Percentiles rank a stretch among this genome's conserved stretches.
phyloP scores from a whole-genome alignment of 225 moss, liverwort and hornwort species.

The Takakia lepidozioides region DNA sequence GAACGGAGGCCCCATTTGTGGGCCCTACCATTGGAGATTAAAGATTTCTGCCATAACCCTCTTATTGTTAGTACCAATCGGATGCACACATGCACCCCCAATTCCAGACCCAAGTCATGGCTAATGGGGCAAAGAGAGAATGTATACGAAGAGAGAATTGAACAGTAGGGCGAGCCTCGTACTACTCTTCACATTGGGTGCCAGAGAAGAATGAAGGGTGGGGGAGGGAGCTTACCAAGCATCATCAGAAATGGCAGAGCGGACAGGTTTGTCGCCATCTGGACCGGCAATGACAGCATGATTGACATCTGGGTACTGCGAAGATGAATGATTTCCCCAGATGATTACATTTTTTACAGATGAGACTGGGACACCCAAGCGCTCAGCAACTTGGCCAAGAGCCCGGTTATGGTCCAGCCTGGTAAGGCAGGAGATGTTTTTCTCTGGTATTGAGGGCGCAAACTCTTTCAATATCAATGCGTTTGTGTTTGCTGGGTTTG shows the following conservation, averaged over 20 bases:
- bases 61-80: too few relatives aligned
- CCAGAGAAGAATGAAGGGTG: neutral
- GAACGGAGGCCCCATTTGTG: too few relatives aligned
- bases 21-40: too few relatives aligned
- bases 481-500: conserved; percentile 97
- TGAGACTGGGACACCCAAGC: conserved; percentile 73
- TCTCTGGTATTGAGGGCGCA: conserved; percentile 90
- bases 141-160: too few relatives aligned
- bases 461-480: conserved; percentile 98
- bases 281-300: conserved; percentile 59
- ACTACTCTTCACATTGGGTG: too few relatives aligned
- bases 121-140: too few relatives aligned
- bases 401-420: conserved; percentile 97
- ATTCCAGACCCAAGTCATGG: too few relatives aligned
- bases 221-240: conserved; percentile 33
- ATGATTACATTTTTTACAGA: conserved; percentile 91
- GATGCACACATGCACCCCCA: too few relatives aligned
- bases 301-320: conserved; percentile 93
- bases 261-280: conserved; percentile 71
- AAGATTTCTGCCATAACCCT: too few relatives aligned
- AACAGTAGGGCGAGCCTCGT: too few relatives aligned
- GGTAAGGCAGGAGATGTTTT: conserved; percentile 90
- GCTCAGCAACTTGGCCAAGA: conserved; percentile 89
- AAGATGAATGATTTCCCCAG: conserved; percentile 98
- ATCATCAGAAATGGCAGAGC: conserved; percentile 66